Conservation (phyloP, 306 rosid genomes). For the cucumber (Cucumis sativus) region DNA sequence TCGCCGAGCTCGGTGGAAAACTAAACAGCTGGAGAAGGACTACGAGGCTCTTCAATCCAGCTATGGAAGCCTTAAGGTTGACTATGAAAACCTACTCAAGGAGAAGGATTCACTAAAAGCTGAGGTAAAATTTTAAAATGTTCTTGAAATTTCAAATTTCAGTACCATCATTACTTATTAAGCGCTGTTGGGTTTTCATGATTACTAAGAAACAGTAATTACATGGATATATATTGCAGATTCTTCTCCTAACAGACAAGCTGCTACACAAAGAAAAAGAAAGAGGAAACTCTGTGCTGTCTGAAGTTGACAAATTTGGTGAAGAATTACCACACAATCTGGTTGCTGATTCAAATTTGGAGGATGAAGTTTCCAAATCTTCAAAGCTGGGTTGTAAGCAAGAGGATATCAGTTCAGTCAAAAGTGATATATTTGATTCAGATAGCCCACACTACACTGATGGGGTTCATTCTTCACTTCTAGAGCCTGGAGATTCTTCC, state of each 20-base stretch:
- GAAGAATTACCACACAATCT: conserved; percentile 18
- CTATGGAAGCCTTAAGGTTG: conserved; percentile 37
- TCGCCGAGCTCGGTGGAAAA: conserved; percentile 82
- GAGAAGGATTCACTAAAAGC: conserved; percentile 47
- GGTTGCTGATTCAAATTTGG: conserved; percentile 23
- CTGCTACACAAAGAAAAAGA: conserved; percentile 28
- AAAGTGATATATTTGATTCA: conserved; percentile 60
- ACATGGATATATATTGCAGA: conserved; percentile 23
- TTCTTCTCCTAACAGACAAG: conserved; percentile 35
- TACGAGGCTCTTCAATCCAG: conserved; percentile 38
- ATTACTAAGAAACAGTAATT: background rate
- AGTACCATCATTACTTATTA: background rate
- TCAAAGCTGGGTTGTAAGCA: conserved; percentile 30
- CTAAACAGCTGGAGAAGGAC: conserved; percentile 73
- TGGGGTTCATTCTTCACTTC: conserved; percentile 40
- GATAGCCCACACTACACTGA: conserved; percentile 54
- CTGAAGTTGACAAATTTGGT: conserved; percentile 16
- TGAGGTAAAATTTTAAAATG: conserved; percentile 26
- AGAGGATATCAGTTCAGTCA: conserved; percentile 50
- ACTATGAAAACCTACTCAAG: conserved; percentile 43
- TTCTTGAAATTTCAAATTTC: background rate
- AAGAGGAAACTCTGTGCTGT: conserved; percentile 8
- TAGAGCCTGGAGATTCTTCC: conserved; percentile 47
- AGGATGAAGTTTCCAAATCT: conserved; percentile 43
- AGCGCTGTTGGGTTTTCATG: background rate